A percentile compares a stretch with the other conserved stretches of the same genome.
These are phyloP conservation scores for Aspergillus texensis DNA, from an alignment of 2,329 filamentous ascomycete genomes.

Conservation along the genomic window DNA sequence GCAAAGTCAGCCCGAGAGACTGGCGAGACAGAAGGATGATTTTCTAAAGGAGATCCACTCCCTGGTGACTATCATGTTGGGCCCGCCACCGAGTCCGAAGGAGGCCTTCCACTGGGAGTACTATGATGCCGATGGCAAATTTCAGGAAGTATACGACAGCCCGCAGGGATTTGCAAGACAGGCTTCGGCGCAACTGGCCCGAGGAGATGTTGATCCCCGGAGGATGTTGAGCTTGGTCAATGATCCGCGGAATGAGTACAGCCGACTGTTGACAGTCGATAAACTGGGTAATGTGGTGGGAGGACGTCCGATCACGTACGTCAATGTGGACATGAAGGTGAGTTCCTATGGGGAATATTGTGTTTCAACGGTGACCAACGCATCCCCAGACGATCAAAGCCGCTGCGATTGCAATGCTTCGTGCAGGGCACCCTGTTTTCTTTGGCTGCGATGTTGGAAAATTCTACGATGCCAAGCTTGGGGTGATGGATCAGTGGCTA, in stretches of 20 bases:
- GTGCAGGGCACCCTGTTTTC: slow-evolving; percentile 78
- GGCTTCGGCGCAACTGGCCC: slow-evolving; percentile 56
- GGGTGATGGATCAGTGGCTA: slow-evolving; percentile 79
- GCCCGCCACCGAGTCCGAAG: slow-evolving; percentile 71
- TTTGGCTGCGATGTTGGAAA: slow-evolving; percentile 89
- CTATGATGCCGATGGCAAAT: slow-evolving; percentile 68
- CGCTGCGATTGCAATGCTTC: slow-evolving; percentile 75
- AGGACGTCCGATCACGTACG: slow-evolving; percentile 74
- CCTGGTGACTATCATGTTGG: slow-evolving; percentile 80
- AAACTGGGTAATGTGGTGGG: slow-evolving; percentile 81
- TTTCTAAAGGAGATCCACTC: slow-evolving; percentile 81
- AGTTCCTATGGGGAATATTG: neutral
- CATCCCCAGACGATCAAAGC: slow-evolving; percentile 62
- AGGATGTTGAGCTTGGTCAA: slow-evolving; percentile 76
- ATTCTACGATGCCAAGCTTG: slow-evolving; percentile 67
- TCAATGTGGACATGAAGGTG: slow-evolving; percentile 72
- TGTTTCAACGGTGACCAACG: neutral
- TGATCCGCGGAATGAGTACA: slow-evolving; percentile 77
- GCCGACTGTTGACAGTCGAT: slow-evolving; percentile 73
- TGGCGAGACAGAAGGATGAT: slow-evolving; percentile 63
- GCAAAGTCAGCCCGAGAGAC: slow-evolving; percentile 32
- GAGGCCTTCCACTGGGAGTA: slow-evolving; percentile 80
- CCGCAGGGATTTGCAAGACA: slow-evolving; percentile 68
- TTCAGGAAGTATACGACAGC: slow-evolving; percentile 64
- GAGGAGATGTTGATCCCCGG: slow-evolving; percentile 13